Evolutionary conservation across 1,284 basidiomycete species (phyloP).

Genomic region (Rhodotorula sp.): DNA sequence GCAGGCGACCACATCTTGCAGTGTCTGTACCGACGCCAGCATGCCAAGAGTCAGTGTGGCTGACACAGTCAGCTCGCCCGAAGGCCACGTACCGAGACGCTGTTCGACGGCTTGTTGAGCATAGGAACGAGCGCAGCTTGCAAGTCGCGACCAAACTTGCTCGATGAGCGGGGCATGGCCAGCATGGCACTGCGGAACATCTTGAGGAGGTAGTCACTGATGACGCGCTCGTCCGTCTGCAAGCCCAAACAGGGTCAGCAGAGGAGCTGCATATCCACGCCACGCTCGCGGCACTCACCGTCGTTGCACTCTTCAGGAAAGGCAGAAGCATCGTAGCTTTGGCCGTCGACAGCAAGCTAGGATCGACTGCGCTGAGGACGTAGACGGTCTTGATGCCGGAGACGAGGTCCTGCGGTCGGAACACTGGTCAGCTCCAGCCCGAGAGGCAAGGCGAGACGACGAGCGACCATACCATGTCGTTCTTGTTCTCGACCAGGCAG

Average conservation of each 20-base stretch:
- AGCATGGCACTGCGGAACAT: slow-evolving; percentile 84
- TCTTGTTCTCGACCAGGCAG: slow-evolving; percentile 78
- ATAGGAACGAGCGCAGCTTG: slow-evolving; percentile 78
- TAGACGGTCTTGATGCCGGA: slow-evolving; percentile 82
- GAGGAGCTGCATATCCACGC: not conserved
- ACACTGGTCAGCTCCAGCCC: not conserved
- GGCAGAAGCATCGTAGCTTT: slow-evolving; percentile 80
- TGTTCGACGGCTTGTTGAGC: slow-evolving; percentile 75
- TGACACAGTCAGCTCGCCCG: not conserved
- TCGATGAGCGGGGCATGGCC: slow-evolving; percentile 79
- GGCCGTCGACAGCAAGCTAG: slow-evolving; percentile 71
- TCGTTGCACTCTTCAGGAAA: slow-evolving; percentile 76
- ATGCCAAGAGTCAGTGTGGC: not conserved
- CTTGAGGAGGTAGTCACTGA: slow-evolving; percentile 78
- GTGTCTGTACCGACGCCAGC: slow-evolving; percentile 55
- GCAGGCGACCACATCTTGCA: slow-evolving; percentile 88
- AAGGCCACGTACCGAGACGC: slow-evolving; percentile 50
- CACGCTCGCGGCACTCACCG: slow-evolving; percentile 55
- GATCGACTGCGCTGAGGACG: slow-evolving; percentile 74
- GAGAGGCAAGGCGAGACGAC: not conserved
- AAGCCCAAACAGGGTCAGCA: slow-evolving; percentile 19
- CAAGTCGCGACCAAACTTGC: slow-evolving; percentile 74
- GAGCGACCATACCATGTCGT: slow-evolving; percentile 47
- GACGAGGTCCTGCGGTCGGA: slow-evolving; percentile 62
- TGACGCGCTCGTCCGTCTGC: slow-evolving; percentile 76